phyloP scores from a whole-genome alignment of 2,329 filamentous ascomycete genomes.

The Huntiella abstrusa region DNA sequence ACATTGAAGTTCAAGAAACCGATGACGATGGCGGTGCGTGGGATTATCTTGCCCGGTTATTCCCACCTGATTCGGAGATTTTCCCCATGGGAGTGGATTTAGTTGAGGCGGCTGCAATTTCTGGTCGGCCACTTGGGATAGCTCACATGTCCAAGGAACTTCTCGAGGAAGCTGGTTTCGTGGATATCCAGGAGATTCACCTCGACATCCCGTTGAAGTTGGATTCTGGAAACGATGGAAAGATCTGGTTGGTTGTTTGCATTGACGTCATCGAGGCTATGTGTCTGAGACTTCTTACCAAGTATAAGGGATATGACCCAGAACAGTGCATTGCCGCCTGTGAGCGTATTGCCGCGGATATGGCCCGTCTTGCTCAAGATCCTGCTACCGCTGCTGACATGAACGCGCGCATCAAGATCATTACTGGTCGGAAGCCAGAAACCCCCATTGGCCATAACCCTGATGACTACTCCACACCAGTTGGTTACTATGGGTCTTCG shows the following conservation, averaged over 20 bases:
- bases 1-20: conserved; percentile 37
- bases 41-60: conserved; percentile 16
- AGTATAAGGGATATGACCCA: conserved; percentile 32
- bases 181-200: conserved; percentile 29
- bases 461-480: background rate
- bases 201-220: conserved; percentile 29
- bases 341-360: conserved; percentile 27
- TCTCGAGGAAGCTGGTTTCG: conserved; percentile 30
- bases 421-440: conserved; percentile 31
- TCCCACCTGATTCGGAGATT: conserved; percentile 27
- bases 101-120: conserved; percentile 23
- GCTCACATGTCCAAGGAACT: conserved; percentile 27
- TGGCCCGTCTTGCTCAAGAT: conserved; percentile 29
- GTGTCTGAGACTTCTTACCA: conserved; percentile 31
- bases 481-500: no score
- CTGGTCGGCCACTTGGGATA: conserved; percentile 27
- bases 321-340: conserved; percentile 29
- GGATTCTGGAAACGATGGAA: conserved; percentile 27
- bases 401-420: conserved; percentile 27
- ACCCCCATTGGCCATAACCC: background rate
- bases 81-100: conserved; percentile 24
- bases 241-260: conserved; percentile 33
- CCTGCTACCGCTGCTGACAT: conserved; percentile 24
- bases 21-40: conserved; percentile 25
- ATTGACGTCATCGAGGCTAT: conserved; percentile 31